Conservation (phyloP, 1,284 basidiomycete genomes). For the Entoloma clypeatum region DNA sequence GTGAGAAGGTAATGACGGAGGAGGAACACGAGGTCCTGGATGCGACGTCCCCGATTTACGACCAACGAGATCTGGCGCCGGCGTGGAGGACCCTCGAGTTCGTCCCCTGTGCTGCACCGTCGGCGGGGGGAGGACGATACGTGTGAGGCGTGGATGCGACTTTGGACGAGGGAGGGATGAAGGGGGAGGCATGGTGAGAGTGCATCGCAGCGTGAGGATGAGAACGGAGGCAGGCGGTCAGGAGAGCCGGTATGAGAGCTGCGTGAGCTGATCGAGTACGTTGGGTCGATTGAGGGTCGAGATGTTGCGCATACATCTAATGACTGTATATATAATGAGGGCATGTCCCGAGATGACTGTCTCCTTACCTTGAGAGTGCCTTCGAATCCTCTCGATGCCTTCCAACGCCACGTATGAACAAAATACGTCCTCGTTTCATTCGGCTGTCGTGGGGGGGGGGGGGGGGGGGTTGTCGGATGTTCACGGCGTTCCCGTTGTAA, state of each 20-base stretch:
- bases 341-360: no score
- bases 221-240: conserved; percentile 14
- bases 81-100: conserved; percentile 47
- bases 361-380: no score
- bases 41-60: conserved; percentile 40
- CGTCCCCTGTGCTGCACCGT: conserved; percentile 30
- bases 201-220: conserved; percentile 18
- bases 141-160: conserved; percentile 18
- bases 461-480: no score
- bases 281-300: conserved; percentile 18
- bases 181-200: no score
- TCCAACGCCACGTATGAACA: no score
- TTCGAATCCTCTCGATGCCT: no score
- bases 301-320: no score
- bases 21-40: conserved; percentile 43
- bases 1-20: conserved; percentile 24
- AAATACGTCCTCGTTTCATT: no score
- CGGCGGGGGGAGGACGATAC: conserved; percentile 30
- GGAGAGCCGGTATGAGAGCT: conserved; percentile 11
- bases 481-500: no score
- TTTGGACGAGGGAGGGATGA: conserved; percentile 15
- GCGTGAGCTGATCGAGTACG: conserved; percentile 14
- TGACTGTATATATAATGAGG: no score
- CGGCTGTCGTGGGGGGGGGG: no score
- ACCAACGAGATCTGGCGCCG: conserved; percentile 35